Conservation (phyloP, 78 protist species). For the Protostelium mycophagum region DNA sequence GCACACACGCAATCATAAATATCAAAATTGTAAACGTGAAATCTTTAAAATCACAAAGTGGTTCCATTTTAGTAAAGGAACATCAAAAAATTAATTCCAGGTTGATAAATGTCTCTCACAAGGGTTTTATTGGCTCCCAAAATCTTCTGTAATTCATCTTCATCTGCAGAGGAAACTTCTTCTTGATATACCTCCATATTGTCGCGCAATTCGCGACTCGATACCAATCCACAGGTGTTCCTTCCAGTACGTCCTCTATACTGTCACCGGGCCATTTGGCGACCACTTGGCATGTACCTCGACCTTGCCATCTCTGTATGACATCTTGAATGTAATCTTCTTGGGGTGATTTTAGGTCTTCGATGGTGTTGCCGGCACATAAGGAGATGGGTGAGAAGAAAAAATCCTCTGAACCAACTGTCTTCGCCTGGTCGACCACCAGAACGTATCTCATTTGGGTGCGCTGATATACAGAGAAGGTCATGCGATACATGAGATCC, state of each 20-base stretch:
- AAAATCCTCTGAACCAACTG: neutral
- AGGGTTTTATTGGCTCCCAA: too few species aligned
- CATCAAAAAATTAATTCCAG: too few species aligned
- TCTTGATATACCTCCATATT: neutral
- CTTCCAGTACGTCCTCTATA: neutral
- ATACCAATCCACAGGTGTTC: neutral
- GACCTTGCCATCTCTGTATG: neutral
- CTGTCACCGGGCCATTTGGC: neutral
- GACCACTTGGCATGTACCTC: neutral
- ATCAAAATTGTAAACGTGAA: too few species aligned
- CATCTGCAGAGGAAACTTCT: neutral
- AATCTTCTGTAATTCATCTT: neutral
- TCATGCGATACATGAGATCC: neutral
- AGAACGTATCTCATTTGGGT: neutral
- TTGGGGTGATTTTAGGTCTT: neutral
- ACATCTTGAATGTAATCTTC: neutral
- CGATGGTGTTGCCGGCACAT: neutral
- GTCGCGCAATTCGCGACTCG: neutral
- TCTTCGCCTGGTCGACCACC: neutral
- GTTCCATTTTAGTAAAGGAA: too few species aligned
- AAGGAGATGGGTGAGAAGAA: neutral
- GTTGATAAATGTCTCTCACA: too few species aligned
- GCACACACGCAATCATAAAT: too few species aligned
- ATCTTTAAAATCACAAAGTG: too few species aligned
- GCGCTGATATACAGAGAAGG: neutral